Evolutionary conservation across 345 rosid genomes (phyloP).

Genomic region (Geranium rotundifolium): DNA sequence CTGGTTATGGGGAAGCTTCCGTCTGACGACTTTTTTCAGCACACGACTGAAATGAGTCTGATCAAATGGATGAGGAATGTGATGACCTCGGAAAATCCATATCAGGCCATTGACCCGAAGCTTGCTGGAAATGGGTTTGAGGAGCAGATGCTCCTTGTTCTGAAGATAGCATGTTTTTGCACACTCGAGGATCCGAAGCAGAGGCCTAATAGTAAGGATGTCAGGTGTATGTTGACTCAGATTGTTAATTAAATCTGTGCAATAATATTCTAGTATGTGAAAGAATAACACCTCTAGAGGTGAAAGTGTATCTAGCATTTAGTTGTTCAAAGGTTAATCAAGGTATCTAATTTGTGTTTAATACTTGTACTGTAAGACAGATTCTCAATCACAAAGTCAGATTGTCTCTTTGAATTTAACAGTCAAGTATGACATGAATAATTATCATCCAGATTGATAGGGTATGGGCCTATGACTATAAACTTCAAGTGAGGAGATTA

Average conservation of each 20-base stretch:
- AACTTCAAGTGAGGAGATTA: too few relatives aligned
- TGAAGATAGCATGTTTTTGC: slow-evolving; percentile 79
- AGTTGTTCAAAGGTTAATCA: not conserved
- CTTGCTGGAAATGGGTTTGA: slow-evolving; percentile 48
- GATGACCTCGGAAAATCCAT: slow-evolving; percentile 54
- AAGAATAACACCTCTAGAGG: not conserved
- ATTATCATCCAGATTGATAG: too few relatives aligned
- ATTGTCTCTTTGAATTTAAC: too few relatives aligned
- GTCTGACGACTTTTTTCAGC: slow-evolving; percentile 73
- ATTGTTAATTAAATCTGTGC: slow-evolving; percentile 24
- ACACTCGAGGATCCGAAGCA: slow-evolving; percentile 69
- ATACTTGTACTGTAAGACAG: not conserved
- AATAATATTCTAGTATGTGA: not conserved
- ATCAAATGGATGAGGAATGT: slow-evolving; percentile 72
- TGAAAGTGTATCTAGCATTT: not conserved
- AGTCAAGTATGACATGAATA: too few relatives aligned
- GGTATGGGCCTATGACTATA: too few relatives aligned
- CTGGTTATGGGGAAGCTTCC: slow-evolving; percentile 78
- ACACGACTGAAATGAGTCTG: slow-evolving; percentile 53
- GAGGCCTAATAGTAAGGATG: slow-evolving; percentile 83
- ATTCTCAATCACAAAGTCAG: too few relatives aligned
- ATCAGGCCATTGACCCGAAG: slow-evolving; percentile 48
- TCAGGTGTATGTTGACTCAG: slow-evolving; percentile 59
- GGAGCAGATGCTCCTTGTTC: slow-evolving; percentile 68
- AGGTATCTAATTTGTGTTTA: not conserved